Base-by-base conservation (phyloP, 2,329 filamentous ascomycete genomes). In the Colletotrichum sp. region DNA sequence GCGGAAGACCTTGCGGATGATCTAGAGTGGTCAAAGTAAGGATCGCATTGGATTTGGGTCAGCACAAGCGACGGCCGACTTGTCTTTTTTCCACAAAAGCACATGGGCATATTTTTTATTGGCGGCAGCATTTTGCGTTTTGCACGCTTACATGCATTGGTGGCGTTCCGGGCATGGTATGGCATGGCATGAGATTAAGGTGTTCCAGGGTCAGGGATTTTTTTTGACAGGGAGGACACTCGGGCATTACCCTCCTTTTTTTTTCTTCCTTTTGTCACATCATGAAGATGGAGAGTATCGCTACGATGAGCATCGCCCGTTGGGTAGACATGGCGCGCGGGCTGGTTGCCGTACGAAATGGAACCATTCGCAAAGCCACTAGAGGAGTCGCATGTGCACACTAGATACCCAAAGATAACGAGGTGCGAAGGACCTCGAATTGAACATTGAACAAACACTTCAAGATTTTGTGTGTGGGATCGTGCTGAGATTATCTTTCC, bases 121-220 rank as follows among this genome's bases (percentile, higher is more conserved):
- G 43, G 21, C 67, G 71, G 43, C 43, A 62, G 33, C 43, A 36
- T 24, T 73, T 58, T 66, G 33, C 68, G n/a, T 66, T 69, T 47
- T 38, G 62, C 47, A 63, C 71, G 68, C 57, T 57, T 58, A 34
- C 57, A 72, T 74, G 34, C 63, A 72, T 72, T 47, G 33, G 55
- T 43, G 72, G 72, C 47, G 72, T 74, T 74, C 38, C 34, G 68
- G 72, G 43, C 18, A 58, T 24, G 66, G 70, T 54, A 51, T 33
- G 31, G 57, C 57, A 61, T 67, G 55, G 69, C 47, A 72, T 74
- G 38, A 29, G 21, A 71, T 67, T 57, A 58, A 63, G 68, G 69
- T 57, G 63, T 73, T 72, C 43, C 34, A 59, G 34, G 57, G 29
- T 65, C 51, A 72, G 15, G 69, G 63, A 31, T 62, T 63, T n/a